phyloP scores from a whole-genome alignment of 345 rosid genomes.

The Populus pruinosa region DNA sequence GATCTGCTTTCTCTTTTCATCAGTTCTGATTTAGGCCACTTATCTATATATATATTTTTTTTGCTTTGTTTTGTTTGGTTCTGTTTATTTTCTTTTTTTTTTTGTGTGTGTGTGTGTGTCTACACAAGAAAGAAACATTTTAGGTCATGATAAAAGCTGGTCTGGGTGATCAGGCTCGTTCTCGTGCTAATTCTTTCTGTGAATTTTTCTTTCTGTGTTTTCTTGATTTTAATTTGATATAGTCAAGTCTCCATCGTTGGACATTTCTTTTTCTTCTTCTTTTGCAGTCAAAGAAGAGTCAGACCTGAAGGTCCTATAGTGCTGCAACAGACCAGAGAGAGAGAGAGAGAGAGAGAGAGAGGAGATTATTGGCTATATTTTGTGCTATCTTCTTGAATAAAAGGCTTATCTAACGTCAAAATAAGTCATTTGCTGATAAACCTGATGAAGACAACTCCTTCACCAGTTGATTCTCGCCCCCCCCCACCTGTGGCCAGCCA shows the following conservation, averaged over 20 bases:
- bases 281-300: constrained; percentile 51
- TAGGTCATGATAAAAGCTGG: constrained; percentile 34
- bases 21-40: neutral
- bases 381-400: constrained; percentile 1
- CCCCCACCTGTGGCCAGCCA: neutral
- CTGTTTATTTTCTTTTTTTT: neutral
- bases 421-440: constrained; percentile 19
- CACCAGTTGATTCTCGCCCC: constrained; percentile 16
- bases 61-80: constrained; percentile 5
- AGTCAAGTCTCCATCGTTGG: constrained; percentile 55
- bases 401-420: constrained; percentile 19
- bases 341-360: neutral
- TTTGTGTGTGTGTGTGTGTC: neutral
- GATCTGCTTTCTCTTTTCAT: constrained; percentile 25
- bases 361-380: neutral
- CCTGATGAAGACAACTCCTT: constrained; percentile 33
- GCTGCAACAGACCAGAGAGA: constrained; percentile 18
- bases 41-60: neutral
- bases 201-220: constrained; percentile 19
- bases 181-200: constrained; percentile 15
- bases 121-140: constrained; percentile 22
- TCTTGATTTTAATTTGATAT: constrained; percentile 22
- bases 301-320: constrained; percentile 15
- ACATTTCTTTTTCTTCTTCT: constrained; percentile 33
- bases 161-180: constrained; percentile 10